Evolutionary conservation across 2,329 filamentous ascomycete genomes (phyloP), one percentile per base, ranked within the genome.

Genomic region (Gyromitra esculenta): DNA sequence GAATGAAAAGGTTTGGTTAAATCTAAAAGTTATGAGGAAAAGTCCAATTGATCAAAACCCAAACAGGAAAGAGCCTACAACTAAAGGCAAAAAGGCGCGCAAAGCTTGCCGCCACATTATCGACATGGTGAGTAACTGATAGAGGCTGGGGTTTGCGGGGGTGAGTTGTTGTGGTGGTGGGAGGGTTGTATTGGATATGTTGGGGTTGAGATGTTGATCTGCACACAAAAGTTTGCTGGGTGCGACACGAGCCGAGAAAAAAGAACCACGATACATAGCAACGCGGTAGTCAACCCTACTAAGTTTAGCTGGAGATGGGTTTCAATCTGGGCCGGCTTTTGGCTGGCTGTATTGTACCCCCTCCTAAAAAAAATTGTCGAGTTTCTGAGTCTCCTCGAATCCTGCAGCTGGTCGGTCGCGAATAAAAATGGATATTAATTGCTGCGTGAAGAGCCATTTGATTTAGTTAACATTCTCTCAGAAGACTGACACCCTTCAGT

Each of bases 71-170:
- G 18, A 45, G 70, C 72, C 11, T 65, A 86, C 85, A 76, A 82
- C 80, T 54, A 81, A 77, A 68, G 83, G 81, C 70, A 83, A 82
- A 66, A 80, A 82, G 64, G 84, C 82, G 79, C 84, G 84, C 82
- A 85, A 83, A 79, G 82, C 82, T 37, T 70, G 63, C 35, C 77
- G 76, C 11, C 57, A 35, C 8, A 79, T 43, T 65, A 76, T 65
- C 15, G 60, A 76, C 77, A 79, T 79, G 35, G 64, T 65, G 50
- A 45, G 41, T 11, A 56, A 62, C 35, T n/a, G n/a, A 4, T 48
- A 6, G 59, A 5, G n/a, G 66, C 41, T n/a, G 43, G 13, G 63
- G 15, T 25, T 31, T 31, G 7, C 25, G 25, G 70, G 11, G 31
- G 18, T 11, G 54, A 48, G 15, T 50, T 11, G 39, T 18, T 62